Evolutionary conservation across 169 alveolate species (phyloP), one percentile per base, ranked within the genome.

Genomic region (Toxoplasma gondii): DNA sequence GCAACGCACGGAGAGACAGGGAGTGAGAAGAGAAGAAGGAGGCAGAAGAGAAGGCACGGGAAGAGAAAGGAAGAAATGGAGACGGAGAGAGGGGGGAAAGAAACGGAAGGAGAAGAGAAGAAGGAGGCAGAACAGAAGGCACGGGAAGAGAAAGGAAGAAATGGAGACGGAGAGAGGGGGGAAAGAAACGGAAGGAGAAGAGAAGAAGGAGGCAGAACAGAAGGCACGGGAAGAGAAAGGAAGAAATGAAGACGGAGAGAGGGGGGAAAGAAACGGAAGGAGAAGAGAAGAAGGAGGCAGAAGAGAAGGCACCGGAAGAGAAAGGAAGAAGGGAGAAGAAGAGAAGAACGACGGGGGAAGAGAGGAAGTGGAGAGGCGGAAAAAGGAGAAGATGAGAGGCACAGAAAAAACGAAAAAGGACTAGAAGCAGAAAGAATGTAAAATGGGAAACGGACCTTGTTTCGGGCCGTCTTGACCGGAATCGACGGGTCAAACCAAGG

Each of bases 401-500:
- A 31, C 24, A 64, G 74, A 16, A 1, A 16, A 19, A 64, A 64
- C 7, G n/a, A 31, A 19, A 64, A 12, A 9, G 67, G 67, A 19
- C 67, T 9, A 27, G n/a, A 64, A 64, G 29, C 4, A 64, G n/a
- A 31, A 64, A 64, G 74, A 64, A 16, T 49, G 4, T 49, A 49
- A 12, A 2, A 17, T 29, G 82, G 17, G 82, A 69, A 45, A 38
- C 86, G 27, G 27, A 78, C 86, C 22, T 78, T 78, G 86, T 16
- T 78, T 7, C 86, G 86, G 10, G 86, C 86, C 12, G 86, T 78
- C 43, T 78, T 78, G 49, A 78, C 86, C 1, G 86, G 86, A 78
- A 78, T 78, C 27, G 86, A 78, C 12, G 86, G 86, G n/a, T 78
- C 86, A 45, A 36, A 78, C 86, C 86, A 78, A 16, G 39, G 49